Evolutionary conservation across 2,329 filamentous ascomycete genomes (phyloP), one percentile per base, ranked within the genome.

Genomic region (Hypoxylon rubiginosum): DNA sequence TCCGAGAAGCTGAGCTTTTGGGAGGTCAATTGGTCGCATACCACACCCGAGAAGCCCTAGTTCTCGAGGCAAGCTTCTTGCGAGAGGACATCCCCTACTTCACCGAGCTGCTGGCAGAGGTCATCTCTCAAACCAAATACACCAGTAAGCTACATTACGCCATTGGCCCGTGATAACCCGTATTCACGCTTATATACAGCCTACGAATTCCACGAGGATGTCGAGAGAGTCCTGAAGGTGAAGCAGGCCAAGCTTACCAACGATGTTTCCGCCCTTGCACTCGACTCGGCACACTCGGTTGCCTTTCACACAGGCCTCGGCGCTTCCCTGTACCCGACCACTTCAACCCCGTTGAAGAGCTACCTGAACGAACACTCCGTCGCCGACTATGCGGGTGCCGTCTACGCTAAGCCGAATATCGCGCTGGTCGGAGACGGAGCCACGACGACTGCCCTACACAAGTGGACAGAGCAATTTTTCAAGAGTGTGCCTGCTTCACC

Each of bases 81-180:
- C 90, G 93, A 79, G 90, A 96, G 79, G 94, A 99, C 80, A 90
- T 99, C 73, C 96, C 96, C 73, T 99, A 98, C 88, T 99, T 97
- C 81, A 89, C 94, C 77, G 96, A 99, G 86, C 87, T 99, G 72
- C 88, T 99, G 74, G 93, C 91, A 77, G 97, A 99, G 86, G 92
- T 97, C 75, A 86, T 96, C 76, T 90, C 91, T 67, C 85, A 92
- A 82, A 97, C 95, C 74, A 96, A 93, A 83, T 99, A 93, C 81
- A 89, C 90, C 71, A 85, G 90, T 92, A 82, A 82, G 88, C 80
- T 49, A 69, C 55, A 39, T 59, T 36, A 30, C 59, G 64, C 54
- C 56, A 60, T 65, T 69, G 67, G 53, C 39, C 39, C 30, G 34
- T 49, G 11, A 63, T 48, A 54, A 21, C n/a, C 13, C 56, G 41